phyloP scores from a whole-genome alignment of 371 early-diverging fungal species.

The Funneliformis caledonium region DNA sequence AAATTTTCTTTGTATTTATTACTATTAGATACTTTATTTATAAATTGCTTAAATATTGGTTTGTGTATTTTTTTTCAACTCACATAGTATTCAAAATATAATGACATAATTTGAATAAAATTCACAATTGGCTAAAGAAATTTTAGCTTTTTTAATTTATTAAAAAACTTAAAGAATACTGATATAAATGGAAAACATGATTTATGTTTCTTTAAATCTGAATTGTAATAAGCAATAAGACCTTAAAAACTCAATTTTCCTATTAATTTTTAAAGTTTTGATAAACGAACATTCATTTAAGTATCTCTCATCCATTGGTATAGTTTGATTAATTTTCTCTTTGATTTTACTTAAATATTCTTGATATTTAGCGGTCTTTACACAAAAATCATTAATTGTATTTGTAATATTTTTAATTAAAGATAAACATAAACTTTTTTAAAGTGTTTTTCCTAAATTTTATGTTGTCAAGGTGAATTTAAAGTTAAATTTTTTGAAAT shows the following conservation, averaged over 20 bases:
- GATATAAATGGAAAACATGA: conserved; percentile 29
- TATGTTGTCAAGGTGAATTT: neutral
- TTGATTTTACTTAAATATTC: conserved; percentile 8
- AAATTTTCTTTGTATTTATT: neutral
- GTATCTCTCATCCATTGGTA: conserved; percentile 29
- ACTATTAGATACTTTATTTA: neutral
- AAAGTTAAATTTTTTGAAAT: neutral
- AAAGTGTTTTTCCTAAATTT: conserved; percentile 33
- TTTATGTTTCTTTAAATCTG: neutral
- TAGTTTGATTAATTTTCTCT: conserved; percentile 37
- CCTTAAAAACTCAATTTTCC: conserved; percentile 19
- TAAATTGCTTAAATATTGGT: conserved; percentile 36
- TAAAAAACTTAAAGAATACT: conserved; percentile 33
- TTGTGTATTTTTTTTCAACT: conserved; percentile 27
- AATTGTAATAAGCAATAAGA: conserved; percentile 23
- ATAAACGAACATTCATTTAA: neutral
- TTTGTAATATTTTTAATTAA: conserved; percentile 2
- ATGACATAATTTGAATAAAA: conserved; percentile 33
- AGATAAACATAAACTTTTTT: conserved; percentile 12
- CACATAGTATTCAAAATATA: conserved; percentile 17
- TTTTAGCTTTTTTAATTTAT: conserved; percentile 24
- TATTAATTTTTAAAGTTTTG: conserved; percentile 34
- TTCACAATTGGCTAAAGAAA: conserved; percentile 34
- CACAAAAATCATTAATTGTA: conserved; percentile 13
- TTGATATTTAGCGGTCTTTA: conserved; percentile 12